Evolutionary conservation across 441 rosid species (phyloP).

Genomic region (Euphorbia corollata): DNA sequence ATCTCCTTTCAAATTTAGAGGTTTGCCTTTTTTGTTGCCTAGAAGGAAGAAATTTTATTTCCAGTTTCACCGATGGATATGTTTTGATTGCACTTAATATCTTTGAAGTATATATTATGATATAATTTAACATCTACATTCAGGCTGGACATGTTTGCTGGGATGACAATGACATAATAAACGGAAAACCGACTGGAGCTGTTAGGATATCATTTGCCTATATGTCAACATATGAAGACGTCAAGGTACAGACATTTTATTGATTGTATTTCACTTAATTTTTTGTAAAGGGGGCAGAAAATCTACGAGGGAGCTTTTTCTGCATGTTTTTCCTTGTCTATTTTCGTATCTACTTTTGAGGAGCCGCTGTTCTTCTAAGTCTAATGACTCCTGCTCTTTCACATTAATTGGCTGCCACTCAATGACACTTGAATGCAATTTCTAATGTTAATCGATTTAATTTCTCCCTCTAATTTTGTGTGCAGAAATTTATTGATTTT

Average conservation of each 20-base stretch:
- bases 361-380: background rate
- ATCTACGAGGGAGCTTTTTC: constrained; percentile 1
- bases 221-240: constrained; percentile 94
- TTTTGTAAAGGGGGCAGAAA: background rate
- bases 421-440: background rate
- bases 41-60: background rate
- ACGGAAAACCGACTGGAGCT: constrained; percentile 91
- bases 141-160: constrained; percentile 96
- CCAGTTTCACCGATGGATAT: background rate
- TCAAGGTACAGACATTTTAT: constrained; percentile 38
- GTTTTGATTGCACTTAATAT: constrained; percentile 10
- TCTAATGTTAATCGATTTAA: constrained; percentile 10
- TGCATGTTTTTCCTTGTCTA: constrained; percentile 2
- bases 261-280: constrained; percentile 1
- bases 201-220: constrained; percentile 88
- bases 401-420: background rate
- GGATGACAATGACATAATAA: constrained; percentile 84
- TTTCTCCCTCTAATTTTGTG: constrained; percentile 5
- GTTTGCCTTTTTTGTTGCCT: constrained; percentile 30
- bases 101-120: constrained; percentile 12
- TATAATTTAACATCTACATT: constrained; percentile 17
- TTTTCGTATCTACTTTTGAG: background rate
- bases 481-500: constrained; percentile 75
- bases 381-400: background rate
- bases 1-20: constrained; percentile 81